These are phyloP conservation scores for Hypsizygus marmoreus DNA, from an alignment of 768 basidiomycete species.

Conservation along the genomic window DNA sequence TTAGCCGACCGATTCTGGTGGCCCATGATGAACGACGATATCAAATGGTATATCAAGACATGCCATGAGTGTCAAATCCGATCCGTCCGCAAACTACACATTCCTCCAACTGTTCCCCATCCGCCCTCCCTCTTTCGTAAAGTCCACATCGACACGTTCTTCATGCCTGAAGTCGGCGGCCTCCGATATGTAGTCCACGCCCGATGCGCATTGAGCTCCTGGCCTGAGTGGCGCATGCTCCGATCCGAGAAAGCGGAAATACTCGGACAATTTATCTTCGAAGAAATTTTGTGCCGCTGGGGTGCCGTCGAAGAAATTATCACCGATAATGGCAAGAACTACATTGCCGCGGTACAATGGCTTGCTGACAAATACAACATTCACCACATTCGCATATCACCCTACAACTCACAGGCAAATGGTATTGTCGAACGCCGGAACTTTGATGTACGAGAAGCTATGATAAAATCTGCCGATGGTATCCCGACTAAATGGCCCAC, in stretches of 20 bases:
- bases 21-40: slow-evolving; percentile 22
- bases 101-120: slow-evolving; percentile 27
- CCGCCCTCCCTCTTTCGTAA: slow-evolving; percentile 26
- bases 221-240: slow-evolving; percentile 23
- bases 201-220: slow-evolving; percentile 21
- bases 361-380: slow-evolving; percentile 30
- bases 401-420: slow-evolving; percentile 45
- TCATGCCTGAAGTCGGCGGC: slow-evolving; percentile 19
- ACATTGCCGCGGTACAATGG: slow-evolving; percentile 23
- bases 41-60: slow-evolving; percentile 31
- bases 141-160: slow-evolving; percentile 31
- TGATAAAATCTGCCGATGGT: slow-evolving; percentile 32
- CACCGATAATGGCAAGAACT: slow-evolving; percentile 37
- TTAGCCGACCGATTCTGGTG: slow-evolving; percentile 22
- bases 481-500: slow-evolving; percentile 32
- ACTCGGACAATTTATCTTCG: slow-evolving; percentile 26
- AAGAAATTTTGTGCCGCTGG: slow-evolving; percentile 37
- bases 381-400: slow-evolving; percentile 38
- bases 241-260: slow-evolving; percentile 19
- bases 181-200: slow-evolving; percentile 27
- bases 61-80: slow-evolving; percentile 34
- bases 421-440: slow-evolving; percentile 35
- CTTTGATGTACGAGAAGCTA: slow-evolving; percentile 24
- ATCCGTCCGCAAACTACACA: slow-evolving; percentile 18
- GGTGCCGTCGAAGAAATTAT: slow-evolving; percentile 33